Evolutionary conservation across 2,329 filamentous ascomycete genomes (phyloP), one percentile per base, ranked within the genome.

Genomic region (Sporothrix luriei): DNA sequence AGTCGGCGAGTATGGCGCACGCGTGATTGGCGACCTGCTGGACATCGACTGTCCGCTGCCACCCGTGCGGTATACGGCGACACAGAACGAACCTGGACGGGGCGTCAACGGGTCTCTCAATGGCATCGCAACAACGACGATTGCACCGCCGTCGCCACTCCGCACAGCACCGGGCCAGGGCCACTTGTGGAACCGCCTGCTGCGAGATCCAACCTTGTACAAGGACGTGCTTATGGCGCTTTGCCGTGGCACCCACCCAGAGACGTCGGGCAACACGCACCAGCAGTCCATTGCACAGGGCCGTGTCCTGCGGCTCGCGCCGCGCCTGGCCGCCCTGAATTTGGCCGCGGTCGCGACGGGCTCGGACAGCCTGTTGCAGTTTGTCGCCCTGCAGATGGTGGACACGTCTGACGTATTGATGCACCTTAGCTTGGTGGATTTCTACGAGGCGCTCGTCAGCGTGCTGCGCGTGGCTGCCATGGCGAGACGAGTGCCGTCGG

Each of bases 1-100:
- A 67, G 85, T 88, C 2, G 86, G 84, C 13, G 84, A 88, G 75
- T 82, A 81, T 43, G 85, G 83, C 2, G 80, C 80, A 1, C 80
- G 78, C 66, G 82, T 85, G 1, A 75, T 90, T 2, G 82, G 83
- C 1, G 83, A 86, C 72, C 75, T 89, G 48, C 80, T 89, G 4
- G 83, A 87, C 65, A 79, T 83, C 7, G 87, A 89, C 76, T 87
- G 84, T 72, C 80, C 83, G 11, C 73, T 79, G 16, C 78, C 73
- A 21, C 77, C 76, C 19, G 76, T 65, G 16, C 75, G 38, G 21
- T 54, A 55, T 48, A 11, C 21, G 10, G 51, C 65, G 11, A 19
- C 52, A 40, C 51, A 19, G 40, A 9, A 7, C 5, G 46, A 21
- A 38, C 26, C 51, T 1, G 16, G 21, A 7, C n/a, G 16, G 40